Evolutionary conservation across 2,329 filamentous ascomycete genomes (phyloP).

Genomic region (Ceratocystis ficicola): DNA sequence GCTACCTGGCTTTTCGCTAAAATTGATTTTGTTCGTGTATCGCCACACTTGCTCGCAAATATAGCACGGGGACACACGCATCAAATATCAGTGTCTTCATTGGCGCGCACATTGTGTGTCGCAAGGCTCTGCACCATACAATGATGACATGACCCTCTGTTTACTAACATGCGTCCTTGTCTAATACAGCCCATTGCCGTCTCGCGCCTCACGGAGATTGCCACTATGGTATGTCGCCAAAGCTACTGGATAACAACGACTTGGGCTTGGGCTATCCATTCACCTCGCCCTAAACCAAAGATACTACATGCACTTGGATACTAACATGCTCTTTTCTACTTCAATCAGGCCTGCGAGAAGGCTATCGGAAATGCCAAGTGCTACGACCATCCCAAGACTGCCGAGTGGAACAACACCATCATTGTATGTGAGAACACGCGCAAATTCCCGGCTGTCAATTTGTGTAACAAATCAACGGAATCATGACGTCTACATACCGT

Average conservation of each 20-base stretch:
- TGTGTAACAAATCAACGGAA: not conserved
- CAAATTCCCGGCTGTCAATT: not conserved
- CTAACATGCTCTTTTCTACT: not conserved
- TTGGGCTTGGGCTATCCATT: not conserved
- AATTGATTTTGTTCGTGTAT: not conserved
- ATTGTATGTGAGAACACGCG: conserved; percentile 52
- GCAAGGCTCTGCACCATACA: not conserved
- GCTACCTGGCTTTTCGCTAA: not conserved
- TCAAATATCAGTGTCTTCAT: not conserved
- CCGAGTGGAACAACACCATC: conserved; percentile 81
- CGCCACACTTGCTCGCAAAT: not conserved
- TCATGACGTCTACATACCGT: not conserved
- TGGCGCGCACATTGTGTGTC: not conserved
- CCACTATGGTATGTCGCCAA: conserved; percentile 54
- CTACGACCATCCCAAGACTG: conserved; percentile 80
- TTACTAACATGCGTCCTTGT: conserved; percentile 13
- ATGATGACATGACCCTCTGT: not conserved
- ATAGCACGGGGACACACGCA: not conserved
- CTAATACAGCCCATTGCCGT: conserved; percentile 59
- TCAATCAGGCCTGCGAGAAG: conserved; percentile 61
- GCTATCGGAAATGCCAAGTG: conserved; percentile 61
- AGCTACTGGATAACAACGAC: conserved; percentile 9
- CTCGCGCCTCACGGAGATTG: conserved; percentile 72
- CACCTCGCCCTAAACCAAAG: not conserved
- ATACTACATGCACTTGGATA: not conserved